Evolutionary conservation across 1,284 basidiomycete genomes (phyloP).

Genomic region (Moesziomyces sp.): DNA sequence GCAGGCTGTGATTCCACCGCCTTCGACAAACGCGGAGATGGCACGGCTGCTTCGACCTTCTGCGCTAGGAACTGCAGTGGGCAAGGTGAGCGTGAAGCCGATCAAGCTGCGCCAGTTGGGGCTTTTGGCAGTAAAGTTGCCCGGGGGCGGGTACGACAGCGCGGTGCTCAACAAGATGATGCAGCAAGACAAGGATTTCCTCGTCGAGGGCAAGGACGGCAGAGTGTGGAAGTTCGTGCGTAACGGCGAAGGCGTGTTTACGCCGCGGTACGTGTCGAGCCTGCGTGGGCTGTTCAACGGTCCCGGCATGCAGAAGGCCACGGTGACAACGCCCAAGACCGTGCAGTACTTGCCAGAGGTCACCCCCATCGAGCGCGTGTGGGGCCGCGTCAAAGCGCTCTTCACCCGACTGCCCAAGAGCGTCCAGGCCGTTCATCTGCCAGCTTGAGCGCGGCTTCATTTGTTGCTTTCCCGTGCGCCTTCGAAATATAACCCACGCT

Average conservation of each 20-base stretch:
- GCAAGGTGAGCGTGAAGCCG: background rate
- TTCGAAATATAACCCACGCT: no score
- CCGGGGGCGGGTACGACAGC: conserved; percentile 4
- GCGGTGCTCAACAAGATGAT: conserved; percentile 1
- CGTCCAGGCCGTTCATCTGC: no score
- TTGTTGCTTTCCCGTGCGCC: no score
- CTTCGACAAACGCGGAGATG: background rate
- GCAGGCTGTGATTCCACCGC: background rate
- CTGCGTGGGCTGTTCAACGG: no score
- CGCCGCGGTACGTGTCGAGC: no score
- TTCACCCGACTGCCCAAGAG: no score
- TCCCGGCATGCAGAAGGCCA: no score
- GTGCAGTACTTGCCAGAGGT: no score
- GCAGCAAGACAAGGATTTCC: background rate
- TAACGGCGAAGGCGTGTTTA: background rate
- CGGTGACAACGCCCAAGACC: no score
- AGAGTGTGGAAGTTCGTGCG: background rate
- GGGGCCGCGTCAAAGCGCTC: no score
- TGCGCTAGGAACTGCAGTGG: background rate
- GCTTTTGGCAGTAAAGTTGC: conserved; percentile 3
- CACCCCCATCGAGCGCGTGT: no score
- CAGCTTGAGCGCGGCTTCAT: no score
- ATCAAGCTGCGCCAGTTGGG: background rate
- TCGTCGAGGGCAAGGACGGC: background rate
- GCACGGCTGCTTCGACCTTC: background rate